Percentiles rank a stretch among this genome's conserved stretches.
phyloP scores from a whole-genome alignment of 2,329 filamentous ascomycete species.

The Cadophora luteo-olivacea region DNA sequence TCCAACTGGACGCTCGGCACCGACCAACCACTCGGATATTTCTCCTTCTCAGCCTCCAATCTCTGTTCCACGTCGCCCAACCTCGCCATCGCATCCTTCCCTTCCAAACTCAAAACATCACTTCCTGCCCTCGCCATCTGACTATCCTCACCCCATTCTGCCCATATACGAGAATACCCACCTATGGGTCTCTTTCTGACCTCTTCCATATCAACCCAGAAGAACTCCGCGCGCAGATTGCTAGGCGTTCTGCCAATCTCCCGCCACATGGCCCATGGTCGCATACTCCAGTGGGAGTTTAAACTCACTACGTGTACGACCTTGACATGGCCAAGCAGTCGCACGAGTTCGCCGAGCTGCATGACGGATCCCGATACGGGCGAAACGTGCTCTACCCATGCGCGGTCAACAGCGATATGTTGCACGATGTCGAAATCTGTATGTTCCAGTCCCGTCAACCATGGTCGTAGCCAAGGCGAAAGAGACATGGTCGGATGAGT shows the following conservation, averaged over 20 bases:
- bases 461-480: neutral
- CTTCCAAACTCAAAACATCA: constrained; percentile 2
- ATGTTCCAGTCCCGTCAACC: neutral
- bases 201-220: constrained; percentile 10
- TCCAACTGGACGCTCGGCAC: neutral
- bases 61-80: neutral
- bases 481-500: neutral
- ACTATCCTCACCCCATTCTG: neutral
- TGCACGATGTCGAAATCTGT: neutral
- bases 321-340: neutral
- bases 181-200: neutral
- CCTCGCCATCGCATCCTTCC: neutral
- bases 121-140: neutral
- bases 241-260: neutral
- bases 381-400: neutral
- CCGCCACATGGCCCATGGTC: neutral
- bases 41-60: neutral
- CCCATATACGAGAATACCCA: neutral
- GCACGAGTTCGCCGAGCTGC: neutral
- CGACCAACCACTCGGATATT: neutral
- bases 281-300: constrained; percentile 2
- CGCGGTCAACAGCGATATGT: neutral
- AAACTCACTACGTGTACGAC: constrained; percentile 7
- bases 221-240: neutral
- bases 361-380: neutral